Evolutionary conservation across 768 basidiomycete genomes (phyloP).

Genomic region (Psilocybe cubensis): DNA sequence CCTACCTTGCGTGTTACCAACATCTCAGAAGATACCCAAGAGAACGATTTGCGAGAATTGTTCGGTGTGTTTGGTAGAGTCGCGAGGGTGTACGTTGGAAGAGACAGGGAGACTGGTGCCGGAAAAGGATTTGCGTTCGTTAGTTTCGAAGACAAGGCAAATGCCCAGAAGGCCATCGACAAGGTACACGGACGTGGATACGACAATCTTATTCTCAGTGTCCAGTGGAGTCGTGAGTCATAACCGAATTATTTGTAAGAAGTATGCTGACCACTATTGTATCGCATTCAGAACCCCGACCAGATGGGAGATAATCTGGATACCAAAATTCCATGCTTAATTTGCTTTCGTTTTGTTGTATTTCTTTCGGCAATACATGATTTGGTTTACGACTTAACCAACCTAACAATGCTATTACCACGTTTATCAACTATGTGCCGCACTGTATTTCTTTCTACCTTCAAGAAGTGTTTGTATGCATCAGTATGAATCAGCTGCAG

Average conservation of each 20-base stretch:
- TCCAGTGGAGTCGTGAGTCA: constrained; percentile 64
- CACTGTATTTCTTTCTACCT: neutral
- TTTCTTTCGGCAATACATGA: constrained; percentile 8
- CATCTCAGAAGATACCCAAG: constrained; percentile 93
- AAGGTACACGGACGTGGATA: constrained; percentile 93
- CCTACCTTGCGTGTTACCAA: constrained; percentile 98
- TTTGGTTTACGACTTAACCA: neutral
- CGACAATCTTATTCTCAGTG: constrained; percentile 83
- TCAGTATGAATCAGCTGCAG: constrained; percentile 15
- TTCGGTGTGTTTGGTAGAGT: constrained; percentile 88
- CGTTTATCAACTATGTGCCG: neutral
- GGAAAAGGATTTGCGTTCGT: constrained; percentile 99
- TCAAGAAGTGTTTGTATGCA: neutral
- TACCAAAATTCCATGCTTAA: neutral
- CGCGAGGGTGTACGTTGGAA: constrained; percentile 90
- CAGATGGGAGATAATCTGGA: constrained; percentile 33
- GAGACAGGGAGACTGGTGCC: constrained; percentile 91
- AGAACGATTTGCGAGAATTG: constrained; percentile 90
- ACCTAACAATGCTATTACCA: too few species aligned
- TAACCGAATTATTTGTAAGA: neutral
- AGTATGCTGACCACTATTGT: neutral
- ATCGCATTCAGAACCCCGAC: constrained; percentile 33
- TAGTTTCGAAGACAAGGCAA: constrained; percentile 82
- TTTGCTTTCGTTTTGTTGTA: constrained; percentile 11
- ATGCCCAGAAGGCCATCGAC: constrained; percentile 87